phyloP scores from a whole-genome alignment of 495 filamentous ascomycete genomes.

The Parathielavia appendiculata region DNA sequence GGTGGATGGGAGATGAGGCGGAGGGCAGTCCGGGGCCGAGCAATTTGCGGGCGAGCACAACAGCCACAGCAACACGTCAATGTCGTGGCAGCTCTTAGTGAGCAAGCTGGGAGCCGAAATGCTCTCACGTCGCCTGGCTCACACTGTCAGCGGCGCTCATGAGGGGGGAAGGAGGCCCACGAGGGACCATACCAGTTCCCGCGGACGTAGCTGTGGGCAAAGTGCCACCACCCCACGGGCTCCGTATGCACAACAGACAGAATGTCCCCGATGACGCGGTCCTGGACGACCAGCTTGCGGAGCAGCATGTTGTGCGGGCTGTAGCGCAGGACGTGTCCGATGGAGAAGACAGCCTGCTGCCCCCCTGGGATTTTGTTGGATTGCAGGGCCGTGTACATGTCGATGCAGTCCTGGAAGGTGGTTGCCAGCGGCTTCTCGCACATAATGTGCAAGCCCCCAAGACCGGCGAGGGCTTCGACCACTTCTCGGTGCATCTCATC shows the following conservation, averaged over 20 bases:
- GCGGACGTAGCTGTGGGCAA: conserved; percentile 84
- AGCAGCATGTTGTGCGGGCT: conserved; percentile 86
- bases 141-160: background rate
- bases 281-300: conserved; percentile 66
- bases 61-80: conserved; percentile 88
- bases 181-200: conserved; percentile 79
- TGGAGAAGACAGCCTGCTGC: conserved; percentile 63
- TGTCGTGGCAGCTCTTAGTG: conserved; percentile 92
- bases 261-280: conserved; percentile 76
- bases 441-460: conserved; percentile 71
- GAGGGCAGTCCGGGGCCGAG: conserved; percentile 27
- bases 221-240: conserved; percentile 96
- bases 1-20: conserved; percentile 66
- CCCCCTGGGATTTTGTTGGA: conserved; percentile 21
- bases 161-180: background rate
- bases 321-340: conserved; percentile 79
- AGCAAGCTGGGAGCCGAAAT: conserved; percentile 70
- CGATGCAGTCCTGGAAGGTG: conserved; percentile 66
- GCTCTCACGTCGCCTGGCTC: conserved; percentile 60
- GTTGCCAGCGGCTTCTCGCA: conserved; percentile 93
- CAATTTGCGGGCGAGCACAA: conserved; percentile 58
- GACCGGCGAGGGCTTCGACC: conserved; percentile 60
- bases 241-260: conserved; percentile 85
- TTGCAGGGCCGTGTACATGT: conserved; percentile 56
- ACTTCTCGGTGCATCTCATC: conserved; percentile 84